Evolutionary conservation across 441 rosid species (phyloP).

Genomic region (Rhodomyrtus psidioides): DNA sequence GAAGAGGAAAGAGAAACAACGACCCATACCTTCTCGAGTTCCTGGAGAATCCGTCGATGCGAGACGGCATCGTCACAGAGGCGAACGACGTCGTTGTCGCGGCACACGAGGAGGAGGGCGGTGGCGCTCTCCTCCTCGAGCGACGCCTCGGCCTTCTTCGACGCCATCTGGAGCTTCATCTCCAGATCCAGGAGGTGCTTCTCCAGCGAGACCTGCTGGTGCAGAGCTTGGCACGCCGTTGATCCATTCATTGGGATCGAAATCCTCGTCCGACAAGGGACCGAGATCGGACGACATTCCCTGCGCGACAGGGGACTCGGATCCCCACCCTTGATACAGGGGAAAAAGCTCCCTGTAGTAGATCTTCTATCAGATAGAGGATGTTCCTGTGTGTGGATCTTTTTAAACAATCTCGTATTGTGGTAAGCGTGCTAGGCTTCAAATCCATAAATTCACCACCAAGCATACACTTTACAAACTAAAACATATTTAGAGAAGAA

Average conservation of each 20-base stretch:
- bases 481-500: neutral
- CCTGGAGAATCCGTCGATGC: conserved; percentile 79
- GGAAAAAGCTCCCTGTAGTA: neutral
- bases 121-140: conserved; percentile 91
- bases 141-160: conserved; percentile 89
- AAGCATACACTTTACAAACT: neutral
- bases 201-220: conserved; percentile 81
- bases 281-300: conserved; percentile 43
- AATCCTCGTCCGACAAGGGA: conserved; percentile 87
- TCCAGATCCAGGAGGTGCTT: conserved; percentile 91
- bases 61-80: conserved; percentile 92
- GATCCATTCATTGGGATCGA: conserved; percentile 96
- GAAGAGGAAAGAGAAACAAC: neutral
- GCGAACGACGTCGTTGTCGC: conserved; percentile 87
- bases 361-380: neutral
- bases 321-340: too few relatives aligned
- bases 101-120: conserved; percentile 89
- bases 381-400: neutral
- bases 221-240: conserved; percentile 79
- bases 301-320: too few relatives aligned
- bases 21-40: conserved; percentile 67
- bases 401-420: neutral
- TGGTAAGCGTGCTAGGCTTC: neutral
- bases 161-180: conserved; percentile 97
- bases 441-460: neutral